A percentile compares a stretch with the other conserved stretches of the same genome.
Conservation (phyloP, 768 basidiomycete species). For the Suillus weaverae region DNA sequence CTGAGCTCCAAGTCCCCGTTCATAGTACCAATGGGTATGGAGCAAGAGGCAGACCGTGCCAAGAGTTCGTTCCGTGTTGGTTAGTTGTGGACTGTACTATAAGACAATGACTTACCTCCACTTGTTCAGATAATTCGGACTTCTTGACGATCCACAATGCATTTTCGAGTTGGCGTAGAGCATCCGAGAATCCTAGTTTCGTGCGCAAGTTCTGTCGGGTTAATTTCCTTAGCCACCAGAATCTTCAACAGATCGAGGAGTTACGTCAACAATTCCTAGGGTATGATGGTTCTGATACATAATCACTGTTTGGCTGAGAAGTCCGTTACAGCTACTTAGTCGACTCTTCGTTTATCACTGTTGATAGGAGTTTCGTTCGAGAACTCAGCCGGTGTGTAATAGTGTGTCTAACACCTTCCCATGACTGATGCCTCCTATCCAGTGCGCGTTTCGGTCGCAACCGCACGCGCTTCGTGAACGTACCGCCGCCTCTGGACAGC, state of each 20-base stretch:
- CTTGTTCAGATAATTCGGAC: constrained; percentile 79
- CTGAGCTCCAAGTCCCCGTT: constrained; percentile 94
- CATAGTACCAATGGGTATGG: constrained; percentile 82
- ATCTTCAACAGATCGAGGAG: constrained; percentile 95
- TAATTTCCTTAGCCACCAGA: constrained; percentile 88
- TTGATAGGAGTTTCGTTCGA: constrained; percentile 59
- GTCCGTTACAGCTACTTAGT: constrained; percentile 65
- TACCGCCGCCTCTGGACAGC: constrained; percentile 70
- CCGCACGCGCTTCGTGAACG: constrained; percentile 69
- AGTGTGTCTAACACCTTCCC: background rate
- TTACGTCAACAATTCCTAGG: constrained; percentile 87
- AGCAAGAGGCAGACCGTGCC: constrained; percentile 82
- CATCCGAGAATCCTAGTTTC: constrained; percentile 58
- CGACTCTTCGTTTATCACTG: constrained; percentile 82
- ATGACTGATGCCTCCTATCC: background rate
- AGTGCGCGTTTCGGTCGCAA: constrained; percentile 77
- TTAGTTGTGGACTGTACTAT: constrained; percentile 33
- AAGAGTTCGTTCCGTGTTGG: constrained; percentile 78
- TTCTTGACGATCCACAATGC: constrained; percentile 93
- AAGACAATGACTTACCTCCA: constrained; percentile 2
- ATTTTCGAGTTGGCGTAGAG: constrained; percentile 83
- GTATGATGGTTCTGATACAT: constrained; percentile 34
- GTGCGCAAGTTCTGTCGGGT: constrained; percentile 76
- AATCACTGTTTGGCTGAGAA: constrained; percentile 6
- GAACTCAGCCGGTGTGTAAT: constrained; percentile 63